phyloP scores from a whole-genome alignment of 225 moss, liverwort and hornwort species.

The Pleurozium schreberi region DNA sequence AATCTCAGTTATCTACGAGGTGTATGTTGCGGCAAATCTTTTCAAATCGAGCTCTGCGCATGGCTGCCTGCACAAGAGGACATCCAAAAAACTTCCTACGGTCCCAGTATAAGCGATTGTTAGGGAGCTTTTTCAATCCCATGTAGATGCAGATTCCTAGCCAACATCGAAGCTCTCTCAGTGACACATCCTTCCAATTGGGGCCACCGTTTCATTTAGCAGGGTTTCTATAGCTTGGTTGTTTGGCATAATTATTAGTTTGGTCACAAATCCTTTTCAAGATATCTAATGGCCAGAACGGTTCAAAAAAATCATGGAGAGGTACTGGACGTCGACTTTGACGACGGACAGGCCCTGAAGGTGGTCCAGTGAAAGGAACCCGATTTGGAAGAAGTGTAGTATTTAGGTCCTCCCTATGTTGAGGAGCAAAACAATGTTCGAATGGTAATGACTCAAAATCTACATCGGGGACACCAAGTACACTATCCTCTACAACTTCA shows the following conservation, averaged over 20 bases:
- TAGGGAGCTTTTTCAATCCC: not conserved
- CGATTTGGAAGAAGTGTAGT: too few relatives aligned
- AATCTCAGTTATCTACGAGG: fast-evolving
- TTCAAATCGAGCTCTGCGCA: not conserved
- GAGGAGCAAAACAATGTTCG: fast-evolving
- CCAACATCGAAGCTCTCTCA: too few relatives aligned
- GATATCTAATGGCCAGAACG: too few relatives aligned
- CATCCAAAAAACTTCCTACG: fast-evolving
- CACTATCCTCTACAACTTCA: not conserved
- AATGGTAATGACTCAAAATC: not conserved
- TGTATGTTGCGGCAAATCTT: not conserved
- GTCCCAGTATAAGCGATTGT: not conserved
- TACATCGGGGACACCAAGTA: fast-evolving
- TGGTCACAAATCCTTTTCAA: too few relatives aligned
- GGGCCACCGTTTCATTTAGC: fast-evolving
- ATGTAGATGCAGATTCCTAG: too few relatives aligned
- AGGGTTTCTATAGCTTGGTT: fast-evolving
- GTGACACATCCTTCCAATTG: fast-evolving
- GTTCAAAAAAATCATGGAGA: fast-evolving
- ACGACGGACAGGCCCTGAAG: fast-evolving
- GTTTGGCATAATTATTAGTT: too few relatives aligned
- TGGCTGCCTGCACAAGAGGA: not conserved
- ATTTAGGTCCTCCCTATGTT: not conserved
- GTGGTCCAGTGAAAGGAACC: fast-evolving
- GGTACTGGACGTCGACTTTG: fast-evolving